Evolutionary conservation across 2,329 filamentous ascomycete species (phyloP).

Genomic region (Xylariaceae sp.): DNA sequence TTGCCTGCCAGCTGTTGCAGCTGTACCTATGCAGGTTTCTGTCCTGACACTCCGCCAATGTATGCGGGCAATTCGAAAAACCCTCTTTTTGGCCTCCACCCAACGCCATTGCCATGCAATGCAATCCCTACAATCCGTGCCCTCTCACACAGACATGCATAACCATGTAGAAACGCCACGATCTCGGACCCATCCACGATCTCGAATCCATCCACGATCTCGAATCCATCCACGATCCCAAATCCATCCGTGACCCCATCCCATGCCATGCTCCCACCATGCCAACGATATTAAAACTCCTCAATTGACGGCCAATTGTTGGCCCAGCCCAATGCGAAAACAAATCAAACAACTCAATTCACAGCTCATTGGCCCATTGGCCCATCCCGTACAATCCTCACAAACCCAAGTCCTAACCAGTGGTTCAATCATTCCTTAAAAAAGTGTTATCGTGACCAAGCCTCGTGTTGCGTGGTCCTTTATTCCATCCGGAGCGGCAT

Average conservation of each 20-base stretch:
- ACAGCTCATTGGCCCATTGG: no score
- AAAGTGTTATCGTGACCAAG: background rate
- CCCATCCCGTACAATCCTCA: background rate
- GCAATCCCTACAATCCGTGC: constrained; percentile 3
- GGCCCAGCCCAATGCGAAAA: no score
- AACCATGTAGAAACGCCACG: constrained; percentile 10
- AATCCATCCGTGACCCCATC: constrained; percentile 1
- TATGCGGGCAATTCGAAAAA: background rate
- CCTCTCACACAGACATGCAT: constrained; percentile 7
- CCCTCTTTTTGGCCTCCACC: background rate
- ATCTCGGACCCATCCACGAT: constrained; percentile 4
- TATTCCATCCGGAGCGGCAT: background rate
- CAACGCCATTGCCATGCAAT: constrained; percentile 15
- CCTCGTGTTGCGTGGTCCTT: background rate
- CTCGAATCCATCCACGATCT: no score
- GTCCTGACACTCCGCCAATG: no score
- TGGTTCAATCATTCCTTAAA: background rate
- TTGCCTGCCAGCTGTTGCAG: no score
- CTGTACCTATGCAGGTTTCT: no score
- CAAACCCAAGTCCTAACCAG: background rate
- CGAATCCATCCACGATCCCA: no score
- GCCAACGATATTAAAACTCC: no score
- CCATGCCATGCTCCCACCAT: constrained; percentile 3
- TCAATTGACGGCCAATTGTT: no score
- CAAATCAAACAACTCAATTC: background rate